Conservation (phyloP, 2,329 filamentous ascomycete species). For the Colletotrichum karsti region DNA sequence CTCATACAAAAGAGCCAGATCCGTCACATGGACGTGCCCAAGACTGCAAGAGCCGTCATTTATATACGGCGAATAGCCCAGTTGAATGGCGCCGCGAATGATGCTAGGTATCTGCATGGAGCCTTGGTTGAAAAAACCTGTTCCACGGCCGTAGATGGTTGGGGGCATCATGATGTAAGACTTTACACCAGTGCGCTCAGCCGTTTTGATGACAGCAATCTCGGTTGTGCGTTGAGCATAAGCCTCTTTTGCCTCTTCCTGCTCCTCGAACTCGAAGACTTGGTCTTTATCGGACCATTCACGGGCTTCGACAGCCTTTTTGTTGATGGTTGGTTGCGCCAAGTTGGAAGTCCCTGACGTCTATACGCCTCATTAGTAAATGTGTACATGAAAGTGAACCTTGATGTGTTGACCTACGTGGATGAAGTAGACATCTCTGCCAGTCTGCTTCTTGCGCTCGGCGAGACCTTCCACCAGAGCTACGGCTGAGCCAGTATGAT, state of each 20-base stretch:
- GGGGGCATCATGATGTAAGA: conserved; percentile 56
- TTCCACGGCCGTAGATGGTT: conserved; percentile 55
- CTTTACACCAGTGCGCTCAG: conserved; percentile 47
- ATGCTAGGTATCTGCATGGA: conserved; percentile 48
- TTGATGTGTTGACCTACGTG: conserved; percentile 45
- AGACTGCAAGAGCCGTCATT: conserved; percentile 46
- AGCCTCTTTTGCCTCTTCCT: conserved; percentile 42
- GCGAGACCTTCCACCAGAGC: conserved; percentile 53
- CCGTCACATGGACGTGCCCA: conserved; percentile 54
- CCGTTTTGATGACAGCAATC: conserved; percentile 48
- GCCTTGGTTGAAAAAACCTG: conserved; percentile 48
- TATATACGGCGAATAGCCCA: conserved; percentile 33
- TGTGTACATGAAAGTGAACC: too few species aligned
- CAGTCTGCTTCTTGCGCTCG: conserved; percentile 42
- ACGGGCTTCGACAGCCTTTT: conserved; percentile 34
- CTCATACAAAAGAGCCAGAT: conserved; percentile 51
- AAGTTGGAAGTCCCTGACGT: conserved; percentile 54
- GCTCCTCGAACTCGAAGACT: conserved; percentile 49
- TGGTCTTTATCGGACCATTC: conserved; percentile 53
- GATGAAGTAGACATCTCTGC: conserved; percentile 45
- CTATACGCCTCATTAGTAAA: conserved; percentile 22
- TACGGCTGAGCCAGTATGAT: conserved; percentile 44
- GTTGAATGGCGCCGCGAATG: conserved; percentile 39
- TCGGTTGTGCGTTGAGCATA: conserved; percentile 55
- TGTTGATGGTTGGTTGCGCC: conserved; percentile 48